Conservation (phyloP, 306 rosid species). For the Pachyrhizus erosus region DNA sequence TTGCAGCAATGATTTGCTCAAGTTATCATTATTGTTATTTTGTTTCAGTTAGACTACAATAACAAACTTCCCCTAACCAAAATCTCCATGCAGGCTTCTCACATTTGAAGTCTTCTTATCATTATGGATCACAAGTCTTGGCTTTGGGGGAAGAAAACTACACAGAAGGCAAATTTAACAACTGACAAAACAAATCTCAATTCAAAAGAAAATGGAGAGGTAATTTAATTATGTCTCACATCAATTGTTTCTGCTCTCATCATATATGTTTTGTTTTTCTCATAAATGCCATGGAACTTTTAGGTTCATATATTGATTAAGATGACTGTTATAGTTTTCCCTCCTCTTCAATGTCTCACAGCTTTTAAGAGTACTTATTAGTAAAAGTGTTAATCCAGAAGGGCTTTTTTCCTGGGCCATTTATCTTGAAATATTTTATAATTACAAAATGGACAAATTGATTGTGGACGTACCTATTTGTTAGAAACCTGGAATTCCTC, state of each 20-base stretch:
- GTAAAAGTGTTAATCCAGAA: background rate
- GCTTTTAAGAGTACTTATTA: conserved; percentile 2
- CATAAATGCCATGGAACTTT: background rate
- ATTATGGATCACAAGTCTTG: conserved; percentile 78
- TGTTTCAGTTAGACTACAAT: background rate
- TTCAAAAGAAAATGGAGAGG: conserved; percentile 73
- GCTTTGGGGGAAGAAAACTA: conserved; percentile 78
- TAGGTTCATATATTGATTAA: conserved; percentile 13
- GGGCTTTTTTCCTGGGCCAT: background rate
- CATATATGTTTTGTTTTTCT: background rate
- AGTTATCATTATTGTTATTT: conserved; percentile 13
- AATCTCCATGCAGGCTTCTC: conserved; percentile 43
- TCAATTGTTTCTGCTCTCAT: conserved; percentile 23
- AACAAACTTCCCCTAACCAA: conserved; percentile 16
- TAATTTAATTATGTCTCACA: conserved; percentile 25
- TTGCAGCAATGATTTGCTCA: background rate
- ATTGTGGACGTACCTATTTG: background rate
- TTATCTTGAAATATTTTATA: conserved; percentile 17
- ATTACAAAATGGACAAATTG: conserved; percentile 6
- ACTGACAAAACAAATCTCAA: conserved; percentile 53
- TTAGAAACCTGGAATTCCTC: conserved; percentile 15
- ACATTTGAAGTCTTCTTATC: conserved; percentile 35
- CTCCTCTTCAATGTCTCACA: background rate
- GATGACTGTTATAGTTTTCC: background rate
- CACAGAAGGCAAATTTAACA: conserved; percentile 60